These are phyloP conservation scores for Citrus mangshanensis DNA, from an alignment of 345 rosid species.

Conservation along the genomic window DNA sequence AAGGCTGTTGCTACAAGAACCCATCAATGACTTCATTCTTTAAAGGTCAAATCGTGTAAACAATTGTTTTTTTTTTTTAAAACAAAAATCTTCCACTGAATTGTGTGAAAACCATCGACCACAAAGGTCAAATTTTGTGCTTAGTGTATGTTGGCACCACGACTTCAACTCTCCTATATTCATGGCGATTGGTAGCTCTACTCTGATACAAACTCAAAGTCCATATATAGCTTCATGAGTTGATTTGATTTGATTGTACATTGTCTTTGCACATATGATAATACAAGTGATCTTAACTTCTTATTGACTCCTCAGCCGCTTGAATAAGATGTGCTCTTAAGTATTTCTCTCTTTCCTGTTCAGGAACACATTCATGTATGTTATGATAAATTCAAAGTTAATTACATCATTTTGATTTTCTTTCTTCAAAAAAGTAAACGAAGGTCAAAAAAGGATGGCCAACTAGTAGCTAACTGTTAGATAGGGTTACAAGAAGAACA, in stretches of 20 bases:
- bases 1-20: too few species aligned
- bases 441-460: too few species aligned
- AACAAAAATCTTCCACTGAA: too few species aligned
- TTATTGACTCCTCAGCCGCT: slow-evolving; percentile 2
- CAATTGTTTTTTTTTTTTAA: too few species aligned
- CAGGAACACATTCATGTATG: background rate
- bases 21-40: too few species aligned
- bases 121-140: background rate
- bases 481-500: too few species aligned
- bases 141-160: background rate
- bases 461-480: too few species aligned
- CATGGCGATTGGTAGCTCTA: background rate
- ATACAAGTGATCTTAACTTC: background rate
- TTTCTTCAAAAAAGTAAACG: background rate
- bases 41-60: too few species aligned
- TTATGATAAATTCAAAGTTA: background rate
- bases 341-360: slow-evolving; percentile 35
- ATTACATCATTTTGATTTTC: background rate
- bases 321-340: slow-evolving; percentile 34
- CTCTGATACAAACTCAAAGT: background rate
- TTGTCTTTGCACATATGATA: background rate
- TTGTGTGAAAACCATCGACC: background rate
- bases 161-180: background rate
- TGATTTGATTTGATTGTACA: too few species aligned
- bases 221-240: background rate